Evolutionary conservation across 768 basidiomycete species (phyloP).

Genomic region (Melanogaster broomeanus): DNA sequence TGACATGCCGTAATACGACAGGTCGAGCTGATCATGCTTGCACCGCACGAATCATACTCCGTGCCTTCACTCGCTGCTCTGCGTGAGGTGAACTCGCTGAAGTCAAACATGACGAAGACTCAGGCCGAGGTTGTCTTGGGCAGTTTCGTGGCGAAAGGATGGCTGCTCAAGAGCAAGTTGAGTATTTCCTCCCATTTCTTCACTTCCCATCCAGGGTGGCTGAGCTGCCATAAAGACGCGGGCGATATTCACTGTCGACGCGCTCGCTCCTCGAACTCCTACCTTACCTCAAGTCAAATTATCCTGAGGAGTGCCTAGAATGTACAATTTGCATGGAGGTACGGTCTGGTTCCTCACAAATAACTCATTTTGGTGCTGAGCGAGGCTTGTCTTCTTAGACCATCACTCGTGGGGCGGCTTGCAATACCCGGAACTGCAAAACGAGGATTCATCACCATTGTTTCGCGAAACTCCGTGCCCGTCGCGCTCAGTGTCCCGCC

Average conservation of each 20-base stretch:
- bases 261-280: constrained; percentile 75
- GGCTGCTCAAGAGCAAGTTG: constrained; percentile 75
- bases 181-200: constrained; percentile 26
- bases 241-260: constrained; percentile 75
- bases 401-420: constrained; percentile 68
- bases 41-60: constrained; percentile 72
- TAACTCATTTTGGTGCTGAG: not conserved
- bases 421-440: constrained; percentile 62
- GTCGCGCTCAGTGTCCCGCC: constrained; percentile 50
- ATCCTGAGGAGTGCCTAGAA: constrained; percentile 67
- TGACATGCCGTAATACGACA: constrained; percentile 34
- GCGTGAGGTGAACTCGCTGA: constrained; percentile 64
- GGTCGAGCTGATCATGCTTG: constrained; percentile 88
- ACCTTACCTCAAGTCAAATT: constrained; percentile 73
- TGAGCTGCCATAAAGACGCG: constrained; percentile 42
- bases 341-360: constrained; percentile 4
- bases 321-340: constrained; percentile 79
- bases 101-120: constrained; percentile 67
- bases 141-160: constrained; percentile 84
- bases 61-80: constrained; percentile 77
- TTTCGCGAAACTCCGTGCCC: constrained; percentile 51
- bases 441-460: constrained; percentile 66
- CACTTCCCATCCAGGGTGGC: not conserved
- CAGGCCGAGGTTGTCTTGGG: constrained; percentile 71
- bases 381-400: constrained; percentile 41